phyloP scores from a whole-genome alignment of 192 early-diverging fungal genomes.

The Podila epicladia region DNA sequence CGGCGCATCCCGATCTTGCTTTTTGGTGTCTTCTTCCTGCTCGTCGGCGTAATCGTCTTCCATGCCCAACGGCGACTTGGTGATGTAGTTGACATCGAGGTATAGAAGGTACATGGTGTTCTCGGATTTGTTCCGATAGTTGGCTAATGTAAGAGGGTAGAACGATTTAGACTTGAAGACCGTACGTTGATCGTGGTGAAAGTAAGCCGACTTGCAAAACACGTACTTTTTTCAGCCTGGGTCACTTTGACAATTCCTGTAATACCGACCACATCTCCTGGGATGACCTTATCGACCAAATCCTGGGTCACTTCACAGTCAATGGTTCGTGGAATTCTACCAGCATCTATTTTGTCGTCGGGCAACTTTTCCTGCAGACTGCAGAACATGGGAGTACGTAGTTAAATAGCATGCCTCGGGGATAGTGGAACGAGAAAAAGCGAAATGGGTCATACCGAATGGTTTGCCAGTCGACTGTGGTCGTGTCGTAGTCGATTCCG shows the following conservation, averaged over 20 bases:
- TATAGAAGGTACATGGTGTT: constrained; percentile 81
- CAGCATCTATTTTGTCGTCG: constrained; percentile 74
- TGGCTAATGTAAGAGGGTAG: constrained; percentile 3
- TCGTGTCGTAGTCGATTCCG: constrained; percentile 56
- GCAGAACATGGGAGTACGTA: background rate
- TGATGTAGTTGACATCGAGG: constrained; percentile 72
- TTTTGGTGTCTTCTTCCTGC: constrained; percentile 35
- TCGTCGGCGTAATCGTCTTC: constrained; percentile 46
- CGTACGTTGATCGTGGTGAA: background rate
- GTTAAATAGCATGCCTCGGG: background rate
- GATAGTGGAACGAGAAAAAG: background rate
- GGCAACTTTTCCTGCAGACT: constrained; percentile 84
- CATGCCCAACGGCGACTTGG: constrained; percentile 62
- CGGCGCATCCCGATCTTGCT: constrained; percentile 19
- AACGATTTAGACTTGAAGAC: background rate
- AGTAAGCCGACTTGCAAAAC: background rate
- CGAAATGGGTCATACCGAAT: constrained; percentile 48
- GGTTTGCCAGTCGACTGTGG: constrained; percentile 81
- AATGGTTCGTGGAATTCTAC: constrained; percentile 78
- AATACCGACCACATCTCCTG: constrained; percentile 84
- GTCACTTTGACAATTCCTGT: constrained; percentile 83
- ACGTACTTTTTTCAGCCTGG: constrained; percentile 69
- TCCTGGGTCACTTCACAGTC: constrained; percentile 82
- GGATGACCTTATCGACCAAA: constrained; percentile 78
- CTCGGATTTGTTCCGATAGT: constrained; percentile 51